Base-by-base conservation (phyloP, 805 yeast genomes). In the Clavispora asparagi region DNA sequence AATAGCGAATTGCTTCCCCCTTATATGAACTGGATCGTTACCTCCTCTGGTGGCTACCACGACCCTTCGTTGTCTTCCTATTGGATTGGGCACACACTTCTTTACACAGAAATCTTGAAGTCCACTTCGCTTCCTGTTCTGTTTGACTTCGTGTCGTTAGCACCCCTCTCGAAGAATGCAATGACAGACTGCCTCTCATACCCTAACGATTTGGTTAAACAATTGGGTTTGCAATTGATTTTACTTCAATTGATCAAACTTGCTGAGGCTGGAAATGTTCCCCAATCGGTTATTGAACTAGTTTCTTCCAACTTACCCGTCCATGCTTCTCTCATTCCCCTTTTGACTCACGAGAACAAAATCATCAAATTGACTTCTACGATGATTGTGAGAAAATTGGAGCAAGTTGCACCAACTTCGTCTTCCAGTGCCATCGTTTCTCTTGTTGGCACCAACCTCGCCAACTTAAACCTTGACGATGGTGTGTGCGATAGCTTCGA, bases 61-160 rank as follows among this genome's bases (percentile, higher is more conserved):
- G 95, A 87, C 50, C 96, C 97, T 0, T 79, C 83, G 41, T 67
- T 85, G 46, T 74, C 92, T 1, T 82, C 92, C 11, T 88, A 85
- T 68, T 91, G 95, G 90, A 72, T 89, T 40, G 86, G 94, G 7
- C 85, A 79, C 63, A 77, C 88, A 1, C 68, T 83, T 25, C 62
- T 88, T 2, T 65, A 83, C 39, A 73, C 82, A 1, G 78, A 80
- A 47, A 71, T 87, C 6, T 72, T 87, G n/a, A 52, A 49, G 43
- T 71, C 73, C 27, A 54, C 82, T 3, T 78, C 80, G 1, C 58
- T 84, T 7, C 89, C 94, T 0, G 33, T 36, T 8, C 48, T 45
- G 16, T 57, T 75, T 27, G 90, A 87, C 48, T 70, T 73, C 37
- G 72, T 87, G 7, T 62, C 84, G 6, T 94, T 96, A 4, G 66